Conservation (phyloP, 257 asterid species). For the Rhazya stricta region DNA sequence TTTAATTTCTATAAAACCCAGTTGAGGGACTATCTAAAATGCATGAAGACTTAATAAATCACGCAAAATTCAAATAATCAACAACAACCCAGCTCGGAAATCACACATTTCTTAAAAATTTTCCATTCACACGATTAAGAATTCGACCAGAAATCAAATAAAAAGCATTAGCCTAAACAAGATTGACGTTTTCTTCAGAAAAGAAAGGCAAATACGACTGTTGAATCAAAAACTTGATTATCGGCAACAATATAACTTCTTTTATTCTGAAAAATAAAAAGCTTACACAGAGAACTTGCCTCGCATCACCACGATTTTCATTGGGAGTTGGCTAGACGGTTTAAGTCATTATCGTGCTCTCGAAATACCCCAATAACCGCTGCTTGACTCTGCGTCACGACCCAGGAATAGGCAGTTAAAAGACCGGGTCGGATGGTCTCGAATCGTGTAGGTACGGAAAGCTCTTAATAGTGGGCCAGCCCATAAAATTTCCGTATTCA, state of each 20-base stretch:
- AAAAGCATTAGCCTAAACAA: neutral
- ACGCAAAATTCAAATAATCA: neutral
- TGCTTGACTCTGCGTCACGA: too few species aligned
- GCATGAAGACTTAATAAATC: too few species aligned
- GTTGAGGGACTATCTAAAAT: neutral
- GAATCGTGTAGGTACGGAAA: too few species aligned
- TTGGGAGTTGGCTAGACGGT: neutral
- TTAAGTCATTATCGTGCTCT: neutral
- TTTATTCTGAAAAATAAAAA: neutral
- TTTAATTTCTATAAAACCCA: neutral
- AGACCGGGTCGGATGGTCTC: too few species aligned
- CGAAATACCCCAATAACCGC: too few species aligned
- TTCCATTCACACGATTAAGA: neutral
- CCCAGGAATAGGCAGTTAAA: too few species aligned
- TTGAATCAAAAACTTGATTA: neutral
- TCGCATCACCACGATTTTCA: neutral
- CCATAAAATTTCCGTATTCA: too few species aligned
- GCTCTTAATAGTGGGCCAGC: too few species aligned
- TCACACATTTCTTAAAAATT: neutral
- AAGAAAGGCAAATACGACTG: neutral
- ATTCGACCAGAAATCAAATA: neutral
- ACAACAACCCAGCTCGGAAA: neutral
- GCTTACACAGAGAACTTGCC: neutral
- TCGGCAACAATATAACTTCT: neutral
- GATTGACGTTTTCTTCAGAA: neutral